Conservation (phyloP, 192 early-diverging fungal species). For the Entomortierella parvispora region DNA sequence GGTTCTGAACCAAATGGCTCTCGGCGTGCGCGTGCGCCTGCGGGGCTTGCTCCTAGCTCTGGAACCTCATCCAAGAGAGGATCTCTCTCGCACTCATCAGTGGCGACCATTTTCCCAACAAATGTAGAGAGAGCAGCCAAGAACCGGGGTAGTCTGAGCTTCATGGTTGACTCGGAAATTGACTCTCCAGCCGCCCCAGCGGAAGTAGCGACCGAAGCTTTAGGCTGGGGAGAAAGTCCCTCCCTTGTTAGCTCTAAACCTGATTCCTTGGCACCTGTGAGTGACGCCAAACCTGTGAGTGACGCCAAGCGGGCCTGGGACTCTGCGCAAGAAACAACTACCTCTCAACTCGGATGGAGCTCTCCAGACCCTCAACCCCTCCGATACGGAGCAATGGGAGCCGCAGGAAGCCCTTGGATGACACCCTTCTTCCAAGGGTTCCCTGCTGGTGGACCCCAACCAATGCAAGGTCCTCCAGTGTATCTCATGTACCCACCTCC, state of each 20-base stretch:
- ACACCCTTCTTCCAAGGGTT: slow-evolving; percentile 27
- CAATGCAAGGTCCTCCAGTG: slow-evolving; percentile 10
- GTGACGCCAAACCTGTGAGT: no score
- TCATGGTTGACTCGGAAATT: slow-evolving; percentile 50
- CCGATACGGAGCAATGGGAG: no score
- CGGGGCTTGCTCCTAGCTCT: no score
- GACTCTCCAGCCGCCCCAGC: neutral
- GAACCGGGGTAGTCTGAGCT: slow-evolving; percentile 46
- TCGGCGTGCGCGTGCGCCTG: no score
- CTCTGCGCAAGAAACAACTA: neutral
- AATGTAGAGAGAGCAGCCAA: slow-evolving; percentile 42
- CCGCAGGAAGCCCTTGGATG: no score
- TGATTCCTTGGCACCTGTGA: neutral
- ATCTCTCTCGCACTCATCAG: slow-evolving; percentile 16
- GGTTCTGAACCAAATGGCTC: no score
- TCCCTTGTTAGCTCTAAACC: no score
- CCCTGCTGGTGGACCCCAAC: slow-evolving; percentile 7
- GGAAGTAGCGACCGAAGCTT: no score
- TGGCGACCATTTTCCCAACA: slow-evolving; percentile 30
- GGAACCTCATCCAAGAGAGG: slow-evolving; percentile 9
- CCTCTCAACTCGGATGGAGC: neutral
- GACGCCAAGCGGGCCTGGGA: slow-evolving; percentile 32
- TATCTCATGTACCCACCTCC: slow-evolving; percentile 14
- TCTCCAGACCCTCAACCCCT: no score
- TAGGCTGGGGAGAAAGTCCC: no score